Base-by-base conservation (phyloP, 2,329 filamentous ascomycete species). In the Sporothrix variecibatus region DNA sequence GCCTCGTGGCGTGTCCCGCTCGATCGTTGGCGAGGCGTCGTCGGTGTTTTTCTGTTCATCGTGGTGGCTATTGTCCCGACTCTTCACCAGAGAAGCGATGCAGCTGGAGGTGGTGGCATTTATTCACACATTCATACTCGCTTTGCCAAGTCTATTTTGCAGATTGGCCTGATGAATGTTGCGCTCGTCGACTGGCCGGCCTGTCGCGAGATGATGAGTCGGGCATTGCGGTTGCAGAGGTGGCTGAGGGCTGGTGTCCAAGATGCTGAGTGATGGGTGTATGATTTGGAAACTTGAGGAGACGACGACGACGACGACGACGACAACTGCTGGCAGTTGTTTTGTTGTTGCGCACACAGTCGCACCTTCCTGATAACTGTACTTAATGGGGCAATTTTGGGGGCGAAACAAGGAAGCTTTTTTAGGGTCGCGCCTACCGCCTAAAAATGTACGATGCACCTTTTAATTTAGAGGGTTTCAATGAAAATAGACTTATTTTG, bases 41-140 rank as follows among this genome's bases (percentile, higher is more conserved):
- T 85, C 3, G 85, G 85, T 28, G 80, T 87, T 26, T 84, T 85
- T 71, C 76, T 83, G 26, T 86, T 85, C 82, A 78, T 84, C 46
- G 80, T 84, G 76, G 75, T 84, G n/a, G 80, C 81, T 6, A 79
- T 86, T 20, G 79, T 82, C 20, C 82, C 85, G 6, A 81, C 81
- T 17, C 81, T 81, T 67, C 73, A 75, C 46, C 70, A 73, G 26
- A 20, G 46, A 4, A 71, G 64, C 56, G 73, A 75, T 17, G 15
- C 8, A 3, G 26, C 56, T 0, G 58, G 58, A 9, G 70, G 38
- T 15, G 5, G 38, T 4, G 65, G 71, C 11, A 72, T 75, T n/a
- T 23, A 31, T 2, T 34, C 73, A 2, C 70, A 75, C 56, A 56
- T 75, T 12, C 73, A 75, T 58, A 75, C 73, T 1, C 70, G 73